A percentile compares a stretch with the other conserved stretches of the same genome.
phyloP scores from a whole-genome alignment of 129 eudicot species.

The Chrysanthemum lavandulifolium region DNA sequence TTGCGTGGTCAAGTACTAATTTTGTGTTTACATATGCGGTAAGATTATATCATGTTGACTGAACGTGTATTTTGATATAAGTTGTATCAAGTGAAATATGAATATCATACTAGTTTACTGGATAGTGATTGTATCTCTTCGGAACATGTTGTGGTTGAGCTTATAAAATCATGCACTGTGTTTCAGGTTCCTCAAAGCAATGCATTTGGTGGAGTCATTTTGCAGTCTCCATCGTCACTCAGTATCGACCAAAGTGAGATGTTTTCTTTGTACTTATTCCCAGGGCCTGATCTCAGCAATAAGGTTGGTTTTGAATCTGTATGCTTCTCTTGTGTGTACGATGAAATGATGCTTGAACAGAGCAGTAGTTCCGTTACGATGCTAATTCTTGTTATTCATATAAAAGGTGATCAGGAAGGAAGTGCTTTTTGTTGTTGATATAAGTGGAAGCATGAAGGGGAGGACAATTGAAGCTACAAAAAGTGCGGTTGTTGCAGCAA shows the following conservation, averaged over 20 bases:
- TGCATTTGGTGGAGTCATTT: slow-evolving; percentile 53
- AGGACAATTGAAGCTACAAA: slow-evolving; percentile 80
- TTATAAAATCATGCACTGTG: slow-evolving; percentile 11
- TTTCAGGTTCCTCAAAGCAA: slow-evolving; percentile 59
- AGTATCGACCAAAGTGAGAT: slow-evolving; percentile 60
- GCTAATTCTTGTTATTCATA: slow-evolving; percentile 9
- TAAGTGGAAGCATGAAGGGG: slow-evolving; percentile 94
- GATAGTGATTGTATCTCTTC: not conserved
- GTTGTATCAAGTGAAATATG: slow-evolving; percentile 6
- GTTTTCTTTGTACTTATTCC: slow-evolving; percentile 72
- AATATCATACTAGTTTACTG: not conserved
- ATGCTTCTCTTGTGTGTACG: not conserved
- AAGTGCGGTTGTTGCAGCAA: slow-evolving; percentile 55
- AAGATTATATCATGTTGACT: slow-evolving; percentile 19
- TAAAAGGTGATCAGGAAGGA: slow-evolving; percentile 68
- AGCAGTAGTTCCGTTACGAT: not conserved
- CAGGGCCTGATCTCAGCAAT: slow-evolving; percentile 52
- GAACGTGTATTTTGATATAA: not conserved
- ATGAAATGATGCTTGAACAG: not conserved
- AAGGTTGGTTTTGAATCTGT: slow-evolving; percentile 41
- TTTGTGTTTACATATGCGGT: slow-evolving; percentile 49
- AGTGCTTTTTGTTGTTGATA: slow-evolving; percentile 77
- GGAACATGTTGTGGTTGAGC: slow-evolving; percentile 19
- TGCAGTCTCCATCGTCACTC: slow-evolving; percentile 63
- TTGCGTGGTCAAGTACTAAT: slow-evolving; percentile 70